Conservation (phyloP, 306 rosid species). For the Corylus avellana region DNA sequence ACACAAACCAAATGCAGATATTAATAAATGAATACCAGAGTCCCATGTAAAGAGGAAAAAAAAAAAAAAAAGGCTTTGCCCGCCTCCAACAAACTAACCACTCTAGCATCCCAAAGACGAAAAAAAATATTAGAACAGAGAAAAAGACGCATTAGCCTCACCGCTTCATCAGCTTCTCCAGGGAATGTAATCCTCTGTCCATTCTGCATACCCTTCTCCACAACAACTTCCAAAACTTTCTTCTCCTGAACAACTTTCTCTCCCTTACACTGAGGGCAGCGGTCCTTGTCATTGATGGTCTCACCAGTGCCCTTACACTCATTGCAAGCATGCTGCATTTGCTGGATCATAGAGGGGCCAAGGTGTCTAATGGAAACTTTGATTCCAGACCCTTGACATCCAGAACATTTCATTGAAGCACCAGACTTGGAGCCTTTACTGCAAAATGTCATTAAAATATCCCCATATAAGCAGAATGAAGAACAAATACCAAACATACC, state of each 20-base stretch:
- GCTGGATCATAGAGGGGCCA: slow-evolving; percentile 97
- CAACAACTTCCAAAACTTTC: slow-evolving; percentile 85
- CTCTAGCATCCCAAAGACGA: not conserved
- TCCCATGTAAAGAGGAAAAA: too few relatives aligned
- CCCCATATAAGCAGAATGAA: not conserved
- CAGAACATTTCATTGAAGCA: slow-evolving; percentile 81
- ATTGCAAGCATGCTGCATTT: slow-evolving; percentile 96
- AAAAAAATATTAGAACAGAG: not conserved
- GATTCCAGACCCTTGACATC: slow-evolving; percentile 97
- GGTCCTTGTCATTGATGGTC: slow-evolving; percentile 85
- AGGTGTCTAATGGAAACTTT: slow-evolving; percentile 90
- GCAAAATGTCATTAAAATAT: slow-evolving; percentile 17
- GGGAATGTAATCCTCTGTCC: slow-evolving; percentile 88
- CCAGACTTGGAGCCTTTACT: slow-evolving; percentile 97
- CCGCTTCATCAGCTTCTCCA: slow-evolving; percentile 99
- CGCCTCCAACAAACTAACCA: not conserved
- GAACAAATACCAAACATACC: not conserved
- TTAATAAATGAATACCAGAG: not conserved
- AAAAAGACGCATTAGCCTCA: slow-evolving; percentile 19
- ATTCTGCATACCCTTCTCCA: slow-evolving; percentile 97
- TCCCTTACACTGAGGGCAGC: slow-evolving; percentile 87
- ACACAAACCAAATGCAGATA: not conserved
- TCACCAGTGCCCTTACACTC: slow-evolving; percentile 98
- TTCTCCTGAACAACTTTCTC: slow-evolving; percentile 94
- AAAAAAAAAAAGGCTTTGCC: not conserved